Percentiles rank a stretch among this genome's conserved stretches.
These are phyloP conservation scores for Rubia tinctorum DNA, from an alignment of 305 asterid genomes.

Conservation along the genomic window DNA sequence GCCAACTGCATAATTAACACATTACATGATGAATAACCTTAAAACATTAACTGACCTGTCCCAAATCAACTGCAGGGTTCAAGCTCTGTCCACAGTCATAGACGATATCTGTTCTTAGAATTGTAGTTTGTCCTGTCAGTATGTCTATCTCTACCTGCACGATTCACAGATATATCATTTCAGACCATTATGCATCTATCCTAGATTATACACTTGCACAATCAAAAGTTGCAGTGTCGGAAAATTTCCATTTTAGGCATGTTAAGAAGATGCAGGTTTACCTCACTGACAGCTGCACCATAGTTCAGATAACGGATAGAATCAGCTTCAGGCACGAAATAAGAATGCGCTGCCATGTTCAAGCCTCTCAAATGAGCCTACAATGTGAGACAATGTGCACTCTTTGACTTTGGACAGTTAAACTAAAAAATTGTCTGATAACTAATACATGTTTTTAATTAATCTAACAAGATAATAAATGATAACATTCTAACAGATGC, in stretches of 20 bases:
- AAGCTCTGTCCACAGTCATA: slow-evolving; percentile 80
- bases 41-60: slow-evolving; percentile 44
- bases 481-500: no score
- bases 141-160: slow-evolving; percentile 62
- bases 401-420: no score
- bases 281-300: slow-evolving; percentile 82
- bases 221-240: not conserved
- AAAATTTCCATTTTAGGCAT: not conserved
- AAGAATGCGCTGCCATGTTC: slow-evolving; percentile 53
- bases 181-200: not conserved
- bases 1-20: not conserved
- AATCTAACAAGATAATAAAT: no score
- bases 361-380: slow-evolving; percentile 50
- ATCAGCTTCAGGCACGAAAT: slow-evolving; percentile 47
- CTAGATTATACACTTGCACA: not conserved
- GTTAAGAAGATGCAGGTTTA: no score
- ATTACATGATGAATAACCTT: not conserved
- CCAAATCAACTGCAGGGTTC: slow-evolving; percentile 77
- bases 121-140: slow-evolving; percentile 54
- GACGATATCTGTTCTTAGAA: slow-evolving; percentile 51
- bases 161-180: not conserved
- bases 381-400: slow-evolving; percentile 14
- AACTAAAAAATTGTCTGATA: no score
- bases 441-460: no score
- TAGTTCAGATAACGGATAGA: slow-evolving; percentile 45